Evolutionary conservation across 2,329 filamentous ascomycete genomes (phyloP), one percentile per base, ranked within the genome.

Genomic region (Microascus cirrosus): DNA sequence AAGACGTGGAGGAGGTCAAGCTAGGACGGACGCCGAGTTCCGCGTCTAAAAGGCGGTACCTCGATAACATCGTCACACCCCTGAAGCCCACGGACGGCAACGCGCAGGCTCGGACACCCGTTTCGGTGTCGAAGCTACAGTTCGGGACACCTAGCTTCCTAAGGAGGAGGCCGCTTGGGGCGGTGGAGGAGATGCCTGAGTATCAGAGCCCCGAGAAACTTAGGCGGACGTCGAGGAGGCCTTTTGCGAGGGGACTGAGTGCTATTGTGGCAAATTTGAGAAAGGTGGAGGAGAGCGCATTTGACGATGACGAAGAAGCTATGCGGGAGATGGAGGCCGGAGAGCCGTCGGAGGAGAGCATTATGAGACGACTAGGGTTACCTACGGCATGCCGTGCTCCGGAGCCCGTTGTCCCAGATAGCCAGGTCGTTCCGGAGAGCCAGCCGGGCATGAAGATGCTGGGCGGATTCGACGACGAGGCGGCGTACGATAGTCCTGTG

Each of bases 91-190:
- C 73, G 50, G 68, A 73, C 53, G 67, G 64, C 18, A 76, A 75
- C 55, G 59, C 64, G 13, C 63, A 65, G 55, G 70, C 68, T 4
- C 73, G 68, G 32, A 81, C 78, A 0, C 78, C 80, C 0, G 74
- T 70, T 1, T 78, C 78, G 0, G 74, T 77, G 8, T 81, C 78
- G 4, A 82, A 80, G 59, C 71, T 82, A 13, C 74, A 81, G 53
- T 84, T 89, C 63, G 77, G 81, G 6, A 93, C 89, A 1, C 89
- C 89, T 0, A 79, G 86, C 0, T 92, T 92, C 65, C 71, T 93
- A 20, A 22, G 57, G 39, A 64, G 73, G 56, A 70, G 73, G 53
- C 66, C 68, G 6, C 68, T 85, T 53, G 73, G 79, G 0, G 69
- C 76, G 1, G 74, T 86, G 1, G 75, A 81, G 60, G 84, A 88